Conservation (phyloP, 306 rosid species). For the Lupinus albus region DNA sequence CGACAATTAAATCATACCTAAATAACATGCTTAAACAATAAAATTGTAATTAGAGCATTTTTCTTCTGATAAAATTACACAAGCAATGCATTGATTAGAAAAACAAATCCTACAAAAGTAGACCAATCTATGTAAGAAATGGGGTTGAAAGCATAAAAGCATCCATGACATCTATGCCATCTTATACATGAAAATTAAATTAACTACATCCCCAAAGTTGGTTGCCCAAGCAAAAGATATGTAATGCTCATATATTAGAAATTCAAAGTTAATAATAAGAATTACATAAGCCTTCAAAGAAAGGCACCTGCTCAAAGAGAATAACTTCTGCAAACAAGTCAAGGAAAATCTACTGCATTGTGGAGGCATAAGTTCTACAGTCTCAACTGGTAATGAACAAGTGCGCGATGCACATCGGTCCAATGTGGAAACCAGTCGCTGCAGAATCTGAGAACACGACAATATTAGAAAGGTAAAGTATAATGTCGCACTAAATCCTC, state of each 20-base stretch:
- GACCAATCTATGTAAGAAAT: slow-evolving; percentile 2
- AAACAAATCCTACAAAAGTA: slow-evolving; percentile 3
- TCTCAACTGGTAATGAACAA: slow-evolving; percentile 88
- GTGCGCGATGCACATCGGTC: slow-evolving; percentile 95
- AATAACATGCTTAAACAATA: slow-evolving; percentile 15
- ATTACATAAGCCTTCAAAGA: slow-evolving; percentile 23
- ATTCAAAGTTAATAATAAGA: slow-evolving; percentile 23
- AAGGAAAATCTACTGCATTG: slow-evolving; percentile 94
- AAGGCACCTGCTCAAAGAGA: slow-evolving; percentile 86
- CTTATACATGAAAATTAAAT: slow-evolving; percentile 20
- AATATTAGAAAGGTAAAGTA: slow-evolving; percentile 26
- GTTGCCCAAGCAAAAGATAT: slow-evolving; percentile 27
- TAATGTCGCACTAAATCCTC: slow-evolving; percentile 9
- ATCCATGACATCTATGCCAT: slow-evolving; percentile 26
- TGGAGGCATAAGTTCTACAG: slow-evolving; percentile 89
- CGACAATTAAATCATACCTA: not conserved
- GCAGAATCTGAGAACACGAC: slow-evolving; percentile 65
- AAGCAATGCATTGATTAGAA: not conserved
- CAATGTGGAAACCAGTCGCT: slow-evolving; percentile 76
- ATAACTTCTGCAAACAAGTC: slow-evolving; percentile 87
- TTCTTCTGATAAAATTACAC: not conserved
- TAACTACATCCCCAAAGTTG: slow-evolving; percentile 1
- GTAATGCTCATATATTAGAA: slow-evolving; percentile 14
- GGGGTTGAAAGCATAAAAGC: slow-evolving; percentile 36
- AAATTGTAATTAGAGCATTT: slow-evolving; percentile 1